A percentile compares a stretch with the other conserved stretches of the same genome.
Evolutionary conservation across 2,329 filamentous ascomycete species (phyloP).

Genomic region (Neurospora sp.): DNA sequence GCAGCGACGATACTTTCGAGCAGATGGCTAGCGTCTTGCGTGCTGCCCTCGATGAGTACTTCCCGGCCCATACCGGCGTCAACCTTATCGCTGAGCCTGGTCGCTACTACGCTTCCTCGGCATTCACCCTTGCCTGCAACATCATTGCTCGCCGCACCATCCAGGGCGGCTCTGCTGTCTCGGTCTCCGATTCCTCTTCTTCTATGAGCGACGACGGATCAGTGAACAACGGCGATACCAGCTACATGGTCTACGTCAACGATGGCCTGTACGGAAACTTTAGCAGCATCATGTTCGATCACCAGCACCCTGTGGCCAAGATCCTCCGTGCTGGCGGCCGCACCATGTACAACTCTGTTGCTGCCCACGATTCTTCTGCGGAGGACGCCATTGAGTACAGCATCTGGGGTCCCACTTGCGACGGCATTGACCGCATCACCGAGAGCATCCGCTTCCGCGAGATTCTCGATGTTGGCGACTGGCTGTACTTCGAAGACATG

Average conservation of each 20-base stretch:
- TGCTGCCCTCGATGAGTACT: conserved; percentile 74
- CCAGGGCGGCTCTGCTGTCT: conserved; percentile 50
- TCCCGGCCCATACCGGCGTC: conserved; percentile 61
- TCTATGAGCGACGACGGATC: conserved; percentile 34
- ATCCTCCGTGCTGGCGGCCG: conserved; percentile 57
- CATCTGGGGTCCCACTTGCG: conserved; percentile 96
- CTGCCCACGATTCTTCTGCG: conserved; percentile 23
- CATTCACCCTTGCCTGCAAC: conserved; percentile 91
- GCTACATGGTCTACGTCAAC: conserved; percentile 96
- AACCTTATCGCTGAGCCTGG: conserved; percentile 93
- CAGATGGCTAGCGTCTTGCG: conserved; percentile 75
- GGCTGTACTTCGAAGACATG: conserved; percentile 99
- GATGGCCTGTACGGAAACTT: conserved; percentile 98
- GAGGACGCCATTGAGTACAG: conserved; percentile 68
- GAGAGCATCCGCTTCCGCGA: conserved; percentile 69
- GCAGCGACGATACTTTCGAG: conserved; percentile 74
- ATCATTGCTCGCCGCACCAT: conserved; percentile 92
- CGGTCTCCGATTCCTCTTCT: conserved; percentile 43
- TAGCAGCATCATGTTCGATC: conserved; percentile 98
- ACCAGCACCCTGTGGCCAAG: conserved; percentile 82
- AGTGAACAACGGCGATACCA: conserved; percentile 36
- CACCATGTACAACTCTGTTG: conserved; percentile 46
- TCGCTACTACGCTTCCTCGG: conserved; percentile 87
- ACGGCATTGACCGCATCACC: conserved; percentile 92
- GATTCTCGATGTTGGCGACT: conserved; percentile 83